Percentiles rank a stretch among this genome's conserved stretches.
Conservation (phyloP, 2,329 filamentous ascomycete genomes). For the Apiospora phragmitis region DNA sequence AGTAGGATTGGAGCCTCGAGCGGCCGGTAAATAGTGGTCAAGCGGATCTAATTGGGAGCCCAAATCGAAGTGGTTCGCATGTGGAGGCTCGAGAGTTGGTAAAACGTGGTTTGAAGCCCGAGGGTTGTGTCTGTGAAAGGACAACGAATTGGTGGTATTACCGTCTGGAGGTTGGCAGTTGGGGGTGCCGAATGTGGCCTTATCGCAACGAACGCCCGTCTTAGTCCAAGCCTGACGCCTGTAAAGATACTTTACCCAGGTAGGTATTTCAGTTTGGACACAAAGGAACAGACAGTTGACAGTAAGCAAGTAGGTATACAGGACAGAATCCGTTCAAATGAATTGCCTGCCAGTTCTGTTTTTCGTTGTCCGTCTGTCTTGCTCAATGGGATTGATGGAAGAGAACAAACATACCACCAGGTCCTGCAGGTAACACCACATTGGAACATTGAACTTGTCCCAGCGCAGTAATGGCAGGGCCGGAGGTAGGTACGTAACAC, state of each 20-base stretch:
- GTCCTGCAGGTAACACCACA: background rate
- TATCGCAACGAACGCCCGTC: too few species aligned
- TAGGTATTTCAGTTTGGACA: too few species aligned
- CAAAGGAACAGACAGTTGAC: too few species aligned
- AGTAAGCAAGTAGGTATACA: too few species aligned
- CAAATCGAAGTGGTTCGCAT: background rate
- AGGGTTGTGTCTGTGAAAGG: background rate
- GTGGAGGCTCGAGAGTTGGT: slow-evolving; percentile 3
- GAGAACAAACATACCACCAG: background rate
- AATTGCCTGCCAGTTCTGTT: too few species aligned
- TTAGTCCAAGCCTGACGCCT: too few species aligned
- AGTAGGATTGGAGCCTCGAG: background rate
- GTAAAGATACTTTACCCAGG: too few species aligned
- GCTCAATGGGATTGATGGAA: background rate
- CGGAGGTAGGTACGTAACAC: background rate
- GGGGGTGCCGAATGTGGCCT: background rate
- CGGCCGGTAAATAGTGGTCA: background rate
- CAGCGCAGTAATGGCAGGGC: background rate
- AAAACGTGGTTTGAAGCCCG: slow-evolving; percentile 2
- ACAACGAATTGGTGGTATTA: slow-evolving; percentile 6
- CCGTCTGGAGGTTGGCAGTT: background rate
- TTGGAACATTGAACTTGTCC: background rate
- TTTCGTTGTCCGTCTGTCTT: background rate
- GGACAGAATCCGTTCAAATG: too few species aligned
- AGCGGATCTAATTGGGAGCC: background rate